Evolutionary conservation across 345 rosid genomes (phyloP).

Genomic region (Populus nigra): DNA sequence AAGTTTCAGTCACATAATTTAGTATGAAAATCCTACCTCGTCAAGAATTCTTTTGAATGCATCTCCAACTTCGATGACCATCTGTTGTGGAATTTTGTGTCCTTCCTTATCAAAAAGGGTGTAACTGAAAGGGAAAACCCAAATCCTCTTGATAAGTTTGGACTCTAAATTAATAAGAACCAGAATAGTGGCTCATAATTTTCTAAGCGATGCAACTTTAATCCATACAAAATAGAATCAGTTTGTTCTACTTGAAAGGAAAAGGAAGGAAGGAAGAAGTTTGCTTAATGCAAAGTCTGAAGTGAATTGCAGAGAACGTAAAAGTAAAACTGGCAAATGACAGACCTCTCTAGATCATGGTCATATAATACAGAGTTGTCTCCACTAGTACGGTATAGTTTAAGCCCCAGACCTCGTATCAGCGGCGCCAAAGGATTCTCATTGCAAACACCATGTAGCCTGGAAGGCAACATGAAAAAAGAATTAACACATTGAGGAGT

Average conservation of each 20-base stretch:
- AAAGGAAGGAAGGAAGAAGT: not conserved
- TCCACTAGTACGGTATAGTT: slow-evolving; percentile 80
- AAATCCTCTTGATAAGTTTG: slow-evolving; percentile 21
- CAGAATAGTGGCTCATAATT: not conserved
- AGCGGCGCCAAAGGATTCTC: slow-evolving; percentile 92
- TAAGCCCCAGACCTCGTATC: slow-evolving; percentile 68
- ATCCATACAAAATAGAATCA: slow-evolving; percentile 4
- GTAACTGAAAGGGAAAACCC: slow-evolving; percentile 45
- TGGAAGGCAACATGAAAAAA: slow-evolving; percentile 21
- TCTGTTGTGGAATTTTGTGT: slow-evolving; percentile 51
- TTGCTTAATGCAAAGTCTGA: not conserved
- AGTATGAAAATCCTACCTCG: slow-evolving; percentile 45
- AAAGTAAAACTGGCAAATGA: slow-evolving; percentile 2
- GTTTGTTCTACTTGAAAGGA: not conserved
- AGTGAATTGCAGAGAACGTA: slow-evolving; percentile 7
- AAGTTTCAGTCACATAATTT: not conserved
- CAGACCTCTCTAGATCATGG: slow-evolving; percentile 90
- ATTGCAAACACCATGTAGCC: slow-evolving; percentile 91
- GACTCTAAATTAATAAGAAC: not conserved
- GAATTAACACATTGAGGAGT: not conserved
- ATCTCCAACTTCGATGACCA: slow-evolving; percentile 75
- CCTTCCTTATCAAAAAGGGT: slow-evolving; percentile 67
- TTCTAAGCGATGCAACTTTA: not conserved
- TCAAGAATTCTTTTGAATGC: slow-evolving; percentile 70
- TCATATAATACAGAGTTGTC: slow-evolving; percentile 86